These are phyloP conservation scores for Helianthus tuberosus DNA, from an alignment of 129 eudicot genomes.

Conservation along the genomic window DNA sequence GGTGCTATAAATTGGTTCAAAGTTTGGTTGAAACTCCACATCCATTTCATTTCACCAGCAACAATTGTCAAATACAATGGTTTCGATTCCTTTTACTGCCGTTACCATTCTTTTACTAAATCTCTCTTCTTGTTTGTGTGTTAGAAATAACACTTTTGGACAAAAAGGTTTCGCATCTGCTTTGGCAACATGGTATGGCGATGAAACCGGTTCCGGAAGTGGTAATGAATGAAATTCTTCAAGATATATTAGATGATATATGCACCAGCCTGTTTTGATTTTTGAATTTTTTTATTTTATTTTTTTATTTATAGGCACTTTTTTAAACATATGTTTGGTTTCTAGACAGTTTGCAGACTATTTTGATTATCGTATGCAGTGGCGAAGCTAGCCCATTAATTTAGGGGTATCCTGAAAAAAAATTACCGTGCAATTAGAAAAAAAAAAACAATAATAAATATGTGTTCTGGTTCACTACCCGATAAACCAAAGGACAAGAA, in stretches of 20 bases:
- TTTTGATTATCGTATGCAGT: too few relatives aligned
- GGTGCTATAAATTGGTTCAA: slow-evolving; percentile 21
- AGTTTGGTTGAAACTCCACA: background rate
- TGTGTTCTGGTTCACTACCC: too few relatives aligned
- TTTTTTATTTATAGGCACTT: too few relatives aligned
- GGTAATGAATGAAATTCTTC: too few relatives aligned
- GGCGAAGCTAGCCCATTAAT: too few relatives aligned
- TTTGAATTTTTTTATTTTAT: background rate
- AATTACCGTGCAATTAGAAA: too few relatives aligned
- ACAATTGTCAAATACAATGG: background rate
- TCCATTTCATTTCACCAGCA: background rate
- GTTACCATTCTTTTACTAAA: background rate
- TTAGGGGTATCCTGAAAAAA: too few relatives aligned
- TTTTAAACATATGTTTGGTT: too few relatives aligned
- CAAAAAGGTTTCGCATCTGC: slow-evolving; percentile 10
- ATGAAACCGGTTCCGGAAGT: background rate
- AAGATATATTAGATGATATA: too few relatives aligned
- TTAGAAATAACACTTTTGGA: background rate
- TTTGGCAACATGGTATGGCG: slow-evolving; percentile 44
- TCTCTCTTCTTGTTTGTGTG: slow-evolving; percentile 9
- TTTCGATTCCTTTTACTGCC: slow-evolving; percentile 10
- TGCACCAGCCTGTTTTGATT: background rate
- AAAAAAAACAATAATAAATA: too few relatives aligned
- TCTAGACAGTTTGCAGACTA: too few relatives aligned
- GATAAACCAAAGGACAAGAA: too few relatives aligned